Conservation (phyloP, 768 basidiomycete genomes). For the Amylocystis lapponica region DNA sequence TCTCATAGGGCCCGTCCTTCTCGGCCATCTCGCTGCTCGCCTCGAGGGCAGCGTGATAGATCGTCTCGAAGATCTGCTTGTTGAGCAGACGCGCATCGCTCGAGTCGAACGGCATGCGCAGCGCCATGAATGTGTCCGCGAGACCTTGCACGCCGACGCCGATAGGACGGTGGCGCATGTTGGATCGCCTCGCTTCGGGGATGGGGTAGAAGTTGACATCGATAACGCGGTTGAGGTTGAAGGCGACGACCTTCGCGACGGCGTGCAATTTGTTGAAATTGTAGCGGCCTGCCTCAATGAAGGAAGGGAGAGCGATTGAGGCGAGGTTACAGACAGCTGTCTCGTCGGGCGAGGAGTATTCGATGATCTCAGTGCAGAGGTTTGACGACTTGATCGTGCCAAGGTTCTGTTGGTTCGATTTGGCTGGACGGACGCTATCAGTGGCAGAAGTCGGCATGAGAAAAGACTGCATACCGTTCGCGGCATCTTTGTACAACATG, state of each 20-base stretch:
- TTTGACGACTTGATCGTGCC: slow-evolving; percentile 99
- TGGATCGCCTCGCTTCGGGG: slow-evolving; percentile 84
- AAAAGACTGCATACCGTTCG: slow-evolving; percentile 60
- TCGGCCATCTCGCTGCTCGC: slow-evolving; percentile 84
- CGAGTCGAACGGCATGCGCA: slow-evolving; percentile 94
- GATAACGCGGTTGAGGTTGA: slow-evolving; percentile 92
- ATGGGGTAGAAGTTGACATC: slow-evolving; percentile 96
- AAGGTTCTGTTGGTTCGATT: slow-evolving; percentile 98
- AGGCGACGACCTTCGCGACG: slow-evolving; percentile 87
- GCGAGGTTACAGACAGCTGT: slow-evolving; percentile 98
- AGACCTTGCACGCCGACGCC: slow-evolving; percentile 97
- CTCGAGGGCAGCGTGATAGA: slow-evolving; percentile 93
- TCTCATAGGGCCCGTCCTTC: slow-evolving; percentile 77
- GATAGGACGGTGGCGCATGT: slow-evolving; percentile 96
- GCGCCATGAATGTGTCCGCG: slow-evolving; percentile 96
- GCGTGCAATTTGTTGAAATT: slow-evolving; percentile 95
- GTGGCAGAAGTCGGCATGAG: background rate
- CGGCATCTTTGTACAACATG: slow-evolving; percentile 97
- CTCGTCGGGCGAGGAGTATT: slow-evolving; percentile 96
- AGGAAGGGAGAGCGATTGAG: slow-evolving; percentile 91
- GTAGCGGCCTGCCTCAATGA: slow-evolving; percentile 75
- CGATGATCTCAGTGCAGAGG: slow-evolving; percentile 97
- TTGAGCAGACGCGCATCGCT: slow-evolving; percentile 83
- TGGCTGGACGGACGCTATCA: slow-evolving; percentile 42
- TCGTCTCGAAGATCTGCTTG: slow-evolving; percentile 96